Percentiles rank a stretch among this genome's conserved stretches.
These are phyloP conservation scores for Botrytis galanthina DNA, from an alignment of 2,329 filamentous ascomycete genomes.

Conservation along the genomic window DNA sequence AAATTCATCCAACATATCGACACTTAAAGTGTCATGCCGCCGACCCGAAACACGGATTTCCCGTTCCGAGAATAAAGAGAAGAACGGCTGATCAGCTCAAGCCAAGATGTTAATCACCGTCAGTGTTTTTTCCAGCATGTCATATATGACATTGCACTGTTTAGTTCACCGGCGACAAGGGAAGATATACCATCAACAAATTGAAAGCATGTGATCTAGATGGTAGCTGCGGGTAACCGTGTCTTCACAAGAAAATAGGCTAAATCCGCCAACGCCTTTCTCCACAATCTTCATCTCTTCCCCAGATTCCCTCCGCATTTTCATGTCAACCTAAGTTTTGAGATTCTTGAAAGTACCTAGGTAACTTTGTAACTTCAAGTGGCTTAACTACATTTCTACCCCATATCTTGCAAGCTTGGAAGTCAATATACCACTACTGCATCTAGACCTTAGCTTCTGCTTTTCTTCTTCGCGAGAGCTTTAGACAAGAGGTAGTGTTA, in stretches of 20 bases:
- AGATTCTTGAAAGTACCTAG: not conserved
- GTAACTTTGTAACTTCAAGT: not conserved
- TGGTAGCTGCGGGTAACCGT: not conserved
- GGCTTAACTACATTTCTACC: not conserved
- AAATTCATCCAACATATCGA: not conserved
- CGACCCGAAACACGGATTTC: not conserved
- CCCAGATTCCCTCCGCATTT: constrained; percentile 14
- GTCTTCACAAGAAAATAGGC: not conserved
- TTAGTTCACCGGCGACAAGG: not conserved
- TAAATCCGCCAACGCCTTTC: constrained; percentile 4
- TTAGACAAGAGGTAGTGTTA: not conserved
- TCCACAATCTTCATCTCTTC: constrained; percentile 3
- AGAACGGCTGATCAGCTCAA: not conserved
- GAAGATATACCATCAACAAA: not conserved
- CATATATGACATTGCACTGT: too few relatives aligned
- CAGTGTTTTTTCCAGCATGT: not conserved
- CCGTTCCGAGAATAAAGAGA: not conserved
- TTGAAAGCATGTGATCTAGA: not conserved
- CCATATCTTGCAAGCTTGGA: not conserved
- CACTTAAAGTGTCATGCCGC: not conserved
- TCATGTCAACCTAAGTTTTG: not conserved
- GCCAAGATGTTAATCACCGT: not conserved
- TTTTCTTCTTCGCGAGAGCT: not conserved
- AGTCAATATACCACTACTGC: not conserved
- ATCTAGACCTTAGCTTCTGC: not conserved